Base-by-base conservation (phyloP, 2,329 filamentous ascomycete genomes). In the Fusarium citri region DNA sequence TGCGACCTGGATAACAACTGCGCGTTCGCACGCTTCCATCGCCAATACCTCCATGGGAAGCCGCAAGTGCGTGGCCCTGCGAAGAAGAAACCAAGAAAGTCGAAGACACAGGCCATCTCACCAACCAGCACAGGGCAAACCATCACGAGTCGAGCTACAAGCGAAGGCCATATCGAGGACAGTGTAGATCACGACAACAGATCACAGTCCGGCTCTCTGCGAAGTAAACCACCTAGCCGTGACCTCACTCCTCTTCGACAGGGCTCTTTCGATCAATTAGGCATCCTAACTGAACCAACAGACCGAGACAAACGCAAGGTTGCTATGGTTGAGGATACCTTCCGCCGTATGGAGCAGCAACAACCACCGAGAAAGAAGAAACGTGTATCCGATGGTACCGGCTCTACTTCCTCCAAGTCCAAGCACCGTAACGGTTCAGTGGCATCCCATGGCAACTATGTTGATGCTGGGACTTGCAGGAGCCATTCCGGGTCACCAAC, bases 271-370 rank as follows among this genome's bases (percentile, higher is more conserved):
- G 85, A 90, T 54, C 87, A 87, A 12, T 77, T 87, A 2, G 86
- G 86, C 6, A 89, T 90, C 71, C 79, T 90, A 59, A 90, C 88
- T 1, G 88, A 89, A 67, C 87, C 86, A 9, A 90, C 89, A 1
- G 88, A 91, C 68, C 85, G 89, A 30, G 89, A 91, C 66, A 91
- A 91, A 78, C 83, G 89, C 37, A 91, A 91, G 71, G 85, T 91
- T 14, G 86, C 88, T 22, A 89, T 89, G 85, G 84, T 90, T 0
- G 89, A 91, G 69, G 87, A 90, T 63, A 83, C 87, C 3, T 88
- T 91, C 76, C 84, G 87, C 58, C 88, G 84, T 23, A 88, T 89
- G 85, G 88, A 88, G 72, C 86, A 86, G 74, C 85, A 88, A 63
- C 86, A 80, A 40, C 81, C 86, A 2, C 82, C 83, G 1, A 83